phyloP scores from a whole-genome alignment of 306 rosid genomes.

The Cyclanthera cordifolia region DNA sequence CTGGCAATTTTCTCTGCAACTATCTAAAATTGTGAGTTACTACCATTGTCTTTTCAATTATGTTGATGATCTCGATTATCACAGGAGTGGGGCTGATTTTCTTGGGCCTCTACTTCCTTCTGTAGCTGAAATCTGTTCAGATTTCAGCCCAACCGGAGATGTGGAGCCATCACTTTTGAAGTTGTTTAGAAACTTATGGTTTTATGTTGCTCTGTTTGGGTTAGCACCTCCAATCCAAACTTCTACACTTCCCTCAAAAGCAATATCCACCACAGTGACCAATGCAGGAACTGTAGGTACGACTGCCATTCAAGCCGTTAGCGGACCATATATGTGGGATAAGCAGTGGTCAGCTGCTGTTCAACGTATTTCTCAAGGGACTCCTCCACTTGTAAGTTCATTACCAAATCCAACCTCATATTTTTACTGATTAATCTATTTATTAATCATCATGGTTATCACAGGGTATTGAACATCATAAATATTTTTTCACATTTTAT shows the following conservation, averaged over 20 bases:
- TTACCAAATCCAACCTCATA: no score
- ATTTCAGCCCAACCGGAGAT: slow-evolving; percentile 71
- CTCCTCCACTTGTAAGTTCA: slow-evolving; percentile 93
- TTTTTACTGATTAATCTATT: no score
- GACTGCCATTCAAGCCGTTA: slow-evolving; percentile 78
- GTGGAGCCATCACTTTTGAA: slow-evolving; percentile 93
- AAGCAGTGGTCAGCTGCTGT: slow-evolving; percentile 74
- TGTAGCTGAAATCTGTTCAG: slow-evolving; percentile 92
- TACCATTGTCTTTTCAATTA: no score
- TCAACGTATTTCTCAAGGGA: slow-evolving; percentile 80
- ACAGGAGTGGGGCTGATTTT: slow-evolving; percentile 96
- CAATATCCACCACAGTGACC: slow-evolving; percentile 61
- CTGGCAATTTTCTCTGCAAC: background rate
- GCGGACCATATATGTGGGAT: slow-evolving; percentile 97
- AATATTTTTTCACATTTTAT: no score
- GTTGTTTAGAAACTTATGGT: slow-evolving; percentile 92
- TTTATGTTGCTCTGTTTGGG: slow-evolving; percentile 93
- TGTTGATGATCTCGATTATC: slow-evolving; percentile 26
- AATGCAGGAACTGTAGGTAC: slow-evolving; percentile 67
- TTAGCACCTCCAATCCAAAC: slow-evolving; percentile 86
- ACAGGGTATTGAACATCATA: no score
- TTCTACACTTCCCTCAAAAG: slow-evolving; percentile 38
- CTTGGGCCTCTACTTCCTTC: slow-evolving; percentile 94
- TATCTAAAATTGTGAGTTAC: no score
- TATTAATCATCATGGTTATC: no score